phyloP scores from a whole-genome alignment of 371 early-diverging fungal species.

The Sanchytrium tribonematis region DNA sequence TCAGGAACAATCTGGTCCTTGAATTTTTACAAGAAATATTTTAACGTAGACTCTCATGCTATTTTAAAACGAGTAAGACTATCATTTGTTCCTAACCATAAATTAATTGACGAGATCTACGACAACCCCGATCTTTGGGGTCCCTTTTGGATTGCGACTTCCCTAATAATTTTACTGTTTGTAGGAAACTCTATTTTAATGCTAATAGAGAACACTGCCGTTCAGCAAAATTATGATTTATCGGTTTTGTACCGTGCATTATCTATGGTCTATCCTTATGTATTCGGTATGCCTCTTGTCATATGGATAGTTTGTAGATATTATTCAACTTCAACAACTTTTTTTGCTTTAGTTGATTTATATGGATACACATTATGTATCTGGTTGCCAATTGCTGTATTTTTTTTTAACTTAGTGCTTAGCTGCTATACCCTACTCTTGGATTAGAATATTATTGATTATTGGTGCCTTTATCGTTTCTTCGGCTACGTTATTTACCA shows the following conservation, averaged over 20 bases:
- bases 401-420: not conserved
- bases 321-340: conserved; percentile 40
- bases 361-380: conserved; percentile 70
- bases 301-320: conserved; percentile 58
- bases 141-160: conserved; percentile 84
- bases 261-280: conserved; percentile 46
- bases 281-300: conserved; percentile 31
- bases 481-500: not conserved
- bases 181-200: conserved; percentile 59
- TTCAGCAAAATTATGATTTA: conserved; percentile 36
- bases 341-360: conserved; percentile 49
- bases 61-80: conserved; percentile 10
- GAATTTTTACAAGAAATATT: not conserved
- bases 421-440: not conserved
- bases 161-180: conserved; percentile 64
- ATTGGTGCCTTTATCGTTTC: not conserved
- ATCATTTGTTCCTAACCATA: conserved; percentile 14
- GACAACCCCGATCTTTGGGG: conserved; percentile 49
- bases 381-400: conserved; percentile 69
- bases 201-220: conserved; percentile 19
- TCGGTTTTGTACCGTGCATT: conserved; percentile 45
- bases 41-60: not conserved
- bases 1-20: not conserved
- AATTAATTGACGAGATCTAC: conserved; percentile 16
- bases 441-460: not conserved